Evolutionary conservation across 257 asterid genomes (phyloP).

Genomic region (Forsythia viridissima): DNA sequence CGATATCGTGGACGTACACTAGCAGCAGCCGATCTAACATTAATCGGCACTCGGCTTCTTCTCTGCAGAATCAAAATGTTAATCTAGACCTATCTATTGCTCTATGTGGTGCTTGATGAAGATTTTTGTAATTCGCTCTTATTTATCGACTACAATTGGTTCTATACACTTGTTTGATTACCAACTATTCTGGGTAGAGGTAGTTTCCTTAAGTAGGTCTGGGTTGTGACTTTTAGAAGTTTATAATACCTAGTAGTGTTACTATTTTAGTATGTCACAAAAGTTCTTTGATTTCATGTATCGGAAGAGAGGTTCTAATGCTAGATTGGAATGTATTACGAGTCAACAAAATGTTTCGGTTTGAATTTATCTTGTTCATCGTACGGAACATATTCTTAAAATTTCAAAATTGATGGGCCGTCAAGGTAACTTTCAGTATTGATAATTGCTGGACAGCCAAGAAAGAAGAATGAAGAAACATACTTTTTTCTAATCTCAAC

Average conservation of each 20-base stretch:
- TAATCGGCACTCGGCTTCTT: conserved; percentile 23
- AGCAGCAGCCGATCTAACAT: conserved; percentile 7
- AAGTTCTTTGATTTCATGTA: background rate
- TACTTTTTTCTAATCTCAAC: no score
- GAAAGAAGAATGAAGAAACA: no score
- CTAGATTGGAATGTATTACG: background rate
- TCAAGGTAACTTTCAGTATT: no score
- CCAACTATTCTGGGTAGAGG: background rate
- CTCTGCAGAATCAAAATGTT: conserved; percentile 17
- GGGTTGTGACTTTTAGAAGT: background rate
- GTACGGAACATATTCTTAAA: background rate
- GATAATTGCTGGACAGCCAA: no score
- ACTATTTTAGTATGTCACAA: background rate
- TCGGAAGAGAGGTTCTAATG: background rate
- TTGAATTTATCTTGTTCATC: background rate
- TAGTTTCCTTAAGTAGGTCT: background rate
- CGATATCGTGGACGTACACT: conserved; percentile 31
- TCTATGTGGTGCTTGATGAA: conserved; percentile 33
- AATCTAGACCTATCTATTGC: conserved; percentile 72
- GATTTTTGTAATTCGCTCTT: background rate
- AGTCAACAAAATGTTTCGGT: background rate
- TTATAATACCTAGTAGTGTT: background rate
- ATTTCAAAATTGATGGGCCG: background rate
- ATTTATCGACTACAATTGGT: background rate
- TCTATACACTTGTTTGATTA: background rate